Evolutionary conservation across 495 filamentous ascomycete species (phyloP), one percentile per base, ranked within the genome.

Genomic region (Recurvomyces mirabilis): DNA sequence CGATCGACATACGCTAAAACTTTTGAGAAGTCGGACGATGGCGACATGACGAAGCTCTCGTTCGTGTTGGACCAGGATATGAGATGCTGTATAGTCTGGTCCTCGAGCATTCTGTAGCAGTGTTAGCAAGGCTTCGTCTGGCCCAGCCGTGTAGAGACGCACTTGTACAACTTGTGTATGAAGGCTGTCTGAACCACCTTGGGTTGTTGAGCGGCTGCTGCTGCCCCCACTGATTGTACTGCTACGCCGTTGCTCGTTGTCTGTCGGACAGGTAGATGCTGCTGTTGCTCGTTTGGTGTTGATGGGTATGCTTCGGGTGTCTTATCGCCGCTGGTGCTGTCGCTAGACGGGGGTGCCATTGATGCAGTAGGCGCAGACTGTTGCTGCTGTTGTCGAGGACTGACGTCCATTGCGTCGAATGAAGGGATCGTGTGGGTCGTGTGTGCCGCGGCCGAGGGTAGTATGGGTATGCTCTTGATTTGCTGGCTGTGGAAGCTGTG

Each of bases 131-230:
- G 11, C n/a, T n/a, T n/a, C 12, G 39, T 7, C 38, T 32, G 37
- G 7, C 33, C 21, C 37, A 4, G 15, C 7, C 4, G 37, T 9
- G 6, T 18, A 2, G 9, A 11, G 7, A 67, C 81, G 44, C 73
- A 96, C 89, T 93, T 98, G 74, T 95, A 98, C 14, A 98, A 75
- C 63, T 98, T 98, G 62, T 98, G 91, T 48, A 98, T 96, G 59
- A 98, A 98, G n/a, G 91, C 91, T 19, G 91, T 95, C 65, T 98
- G 91, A 22, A 96, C 86, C 43, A 94, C 87, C 66, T 98, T 98
- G 44, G 89, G 88, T 61, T 94, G 87, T 62, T 94, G 88, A 46
- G 87, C 80, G 46, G 87, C 85, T 13, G 85, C 84, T 4, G 83
- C 81, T 33, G 87, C 86, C n/a, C 75, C 78, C 47, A 44, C 63